These are phyloP conservation scores for Picochlorum sp. DNA, from an alignment of 139 green algal species.

Conservation along the genomic window DNA sequence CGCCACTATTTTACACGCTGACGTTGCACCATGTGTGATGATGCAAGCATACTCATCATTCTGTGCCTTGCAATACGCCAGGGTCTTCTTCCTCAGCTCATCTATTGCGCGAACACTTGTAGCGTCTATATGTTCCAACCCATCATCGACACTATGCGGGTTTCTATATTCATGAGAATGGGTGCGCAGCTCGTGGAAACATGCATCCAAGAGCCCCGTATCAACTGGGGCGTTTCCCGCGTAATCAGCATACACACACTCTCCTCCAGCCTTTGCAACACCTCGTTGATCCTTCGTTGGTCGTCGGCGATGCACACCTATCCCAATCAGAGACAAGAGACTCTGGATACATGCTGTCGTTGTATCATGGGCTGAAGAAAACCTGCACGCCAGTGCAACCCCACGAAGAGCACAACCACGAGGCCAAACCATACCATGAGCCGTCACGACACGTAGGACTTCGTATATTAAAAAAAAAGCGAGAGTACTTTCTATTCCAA, in stretches of 20 bases:
- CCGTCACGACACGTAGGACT: no score
- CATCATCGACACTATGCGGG: background rate
- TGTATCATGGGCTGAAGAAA: no score
- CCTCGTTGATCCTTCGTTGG: no score
- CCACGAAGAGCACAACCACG: no score
- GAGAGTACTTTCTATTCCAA: no score
- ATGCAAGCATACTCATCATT: slow-evolving; percentile 36
- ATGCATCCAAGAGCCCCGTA: slow-evolving; percentile 30
- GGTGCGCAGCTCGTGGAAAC: background rate
- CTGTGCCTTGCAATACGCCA: slow-evolving; percentile 33
- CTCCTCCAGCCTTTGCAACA: background rate
- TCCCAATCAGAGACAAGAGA: no score
- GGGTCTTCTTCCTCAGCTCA: slow-evolving; percentile 21
- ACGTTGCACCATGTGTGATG: slow-evolving; percentile 26
- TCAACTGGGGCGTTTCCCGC: slow-evolving; percentile 55
- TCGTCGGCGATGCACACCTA: no score
- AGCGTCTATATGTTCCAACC: slow-evolving; percentile 31
- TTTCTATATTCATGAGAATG: background rate
- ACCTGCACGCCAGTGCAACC: no score
- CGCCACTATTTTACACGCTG: slow-evolving; percentile 68
- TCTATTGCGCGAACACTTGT: background rate
- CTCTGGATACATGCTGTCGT: no score
- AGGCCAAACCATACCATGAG: no score
- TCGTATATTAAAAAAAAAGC: no score
- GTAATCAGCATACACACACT: slow-evolving; percentile 52